Evolutionary conservation across 1,139 yeast species (phyloP).

Genomic region (Kodamaea suecica): DNA sequence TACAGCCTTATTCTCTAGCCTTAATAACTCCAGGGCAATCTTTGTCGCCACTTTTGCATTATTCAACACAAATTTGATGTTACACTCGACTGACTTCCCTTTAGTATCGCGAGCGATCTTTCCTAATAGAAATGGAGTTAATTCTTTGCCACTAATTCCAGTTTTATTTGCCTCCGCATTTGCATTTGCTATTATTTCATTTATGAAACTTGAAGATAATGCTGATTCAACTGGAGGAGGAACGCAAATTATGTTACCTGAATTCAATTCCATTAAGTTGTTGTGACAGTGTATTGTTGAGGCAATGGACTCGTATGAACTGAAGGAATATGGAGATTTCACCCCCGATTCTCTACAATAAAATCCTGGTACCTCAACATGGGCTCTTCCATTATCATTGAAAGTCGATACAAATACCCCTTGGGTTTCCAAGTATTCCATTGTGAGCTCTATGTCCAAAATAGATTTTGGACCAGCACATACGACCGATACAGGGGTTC

Average conservation of each 20-base stretch:
- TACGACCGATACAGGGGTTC: constrained; percentile 82
- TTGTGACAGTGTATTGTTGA: constrained; percentile 53
- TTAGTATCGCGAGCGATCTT: constrained; percentile 63
- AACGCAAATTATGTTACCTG: constrained; percentile 77
- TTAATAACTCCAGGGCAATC: constrained; percentile 56
- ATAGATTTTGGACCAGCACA: constrained; percentile 92
- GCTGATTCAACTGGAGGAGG: constrained; percentile 76
- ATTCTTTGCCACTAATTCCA: constrained; percentile 65
- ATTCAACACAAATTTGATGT: constrained; percentile 72
- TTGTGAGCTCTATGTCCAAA: constrained; percentile 72
- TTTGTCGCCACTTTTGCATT: constrained; percentile 68
- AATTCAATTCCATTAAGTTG: constrained; percentile 45
- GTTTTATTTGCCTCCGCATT: constrained; percentile 49
- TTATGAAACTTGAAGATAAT: constrained; percentile 52
- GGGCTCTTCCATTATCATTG: constrained; percentile 35
- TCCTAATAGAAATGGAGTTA: constrained; percentile 73
- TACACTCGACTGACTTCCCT: constrained; percentile 69
- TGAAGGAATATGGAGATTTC: constrained; percentile 63
- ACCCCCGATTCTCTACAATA: constrained; percentile 77
- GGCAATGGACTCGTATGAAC: constrained; percentile 58
- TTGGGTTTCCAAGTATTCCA: constrained; percentile 86
- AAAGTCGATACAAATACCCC: constrained; percentile 61
- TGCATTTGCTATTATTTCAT: constrained; percentile 56
- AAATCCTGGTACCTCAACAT: constrained; percentile 70
- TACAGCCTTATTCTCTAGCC: constrained; percentile 27